These are phyloP conservation scores for Eragrostis nindensis DNA, from an alignment of 176 grass and related monocot genomes.

Conservation along the genomic window DNA sequence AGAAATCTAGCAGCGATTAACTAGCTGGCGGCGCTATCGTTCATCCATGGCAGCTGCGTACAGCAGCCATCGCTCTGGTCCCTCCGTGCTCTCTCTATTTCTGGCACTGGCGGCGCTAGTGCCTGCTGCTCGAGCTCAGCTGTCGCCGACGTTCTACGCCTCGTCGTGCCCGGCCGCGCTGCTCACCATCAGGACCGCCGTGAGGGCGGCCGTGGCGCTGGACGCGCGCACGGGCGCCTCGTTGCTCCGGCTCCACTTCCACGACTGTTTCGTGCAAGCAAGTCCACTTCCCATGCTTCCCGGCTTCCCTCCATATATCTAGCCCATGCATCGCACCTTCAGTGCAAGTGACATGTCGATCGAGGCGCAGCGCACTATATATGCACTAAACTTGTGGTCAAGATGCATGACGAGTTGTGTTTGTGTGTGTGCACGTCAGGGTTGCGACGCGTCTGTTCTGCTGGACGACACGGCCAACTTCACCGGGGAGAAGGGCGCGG, in stretches of 20 bases:
- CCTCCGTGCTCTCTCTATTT: conserved; percentile 1
- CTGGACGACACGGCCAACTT: conserved; percentile 62
- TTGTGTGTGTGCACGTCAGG: conserved; percentile 32
- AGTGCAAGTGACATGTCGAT: not conserved
- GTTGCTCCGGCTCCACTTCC: conserved; percentile 72
- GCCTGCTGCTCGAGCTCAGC: conserved; percentile 57
- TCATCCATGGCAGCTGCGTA: conserved; percentile 15
- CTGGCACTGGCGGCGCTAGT: conserved; percentile 16
- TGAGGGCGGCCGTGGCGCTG: conserved; percentile 42
- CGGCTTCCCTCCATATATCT: not conserved
- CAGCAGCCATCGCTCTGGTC: not conserved
- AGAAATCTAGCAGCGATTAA: not conserved
- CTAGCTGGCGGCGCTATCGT: no score
- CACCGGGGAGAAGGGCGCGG: conserved; percentile 65
- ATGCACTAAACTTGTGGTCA: not conserved
- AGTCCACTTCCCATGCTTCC: conserved; percentile 28
- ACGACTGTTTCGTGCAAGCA: conserved; percentile 78
- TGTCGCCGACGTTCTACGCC: conserved; percentile 67
- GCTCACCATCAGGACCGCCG: conserved; percentile 48
- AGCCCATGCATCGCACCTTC: not conserved
- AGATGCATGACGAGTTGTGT: not conserved
- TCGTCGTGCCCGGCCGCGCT: conserved; percentile 56
- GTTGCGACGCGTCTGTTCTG: conserved; percentile 63
- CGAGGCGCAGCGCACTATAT: no score
- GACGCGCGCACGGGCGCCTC: conserved; percentile 56